Evolutionary conservation across 2,329 filamentous ascomycete species (phyloP).

Genomic region (Neospermospora avenae): DNA sequence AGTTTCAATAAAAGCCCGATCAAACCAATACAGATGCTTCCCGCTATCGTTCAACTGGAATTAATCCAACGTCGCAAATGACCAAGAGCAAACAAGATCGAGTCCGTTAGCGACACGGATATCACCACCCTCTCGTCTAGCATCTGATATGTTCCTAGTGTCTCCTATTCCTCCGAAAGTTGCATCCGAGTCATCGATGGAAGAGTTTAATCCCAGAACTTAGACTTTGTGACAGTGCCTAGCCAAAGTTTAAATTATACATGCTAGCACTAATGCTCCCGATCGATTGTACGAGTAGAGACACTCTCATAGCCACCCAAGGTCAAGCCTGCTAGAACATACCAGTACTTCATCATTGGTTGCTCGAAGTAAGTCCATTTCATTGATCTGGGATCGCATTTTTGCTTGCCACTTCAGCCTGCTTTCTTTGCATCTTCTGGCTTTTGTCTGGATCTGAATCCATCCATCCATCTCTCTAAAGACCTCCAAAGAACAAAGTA

Average conservation of each 20-base stretch:
- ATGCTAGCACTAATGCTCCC: slow-evolving; percentile 6
- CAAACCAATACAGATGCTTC: too few species aligned
- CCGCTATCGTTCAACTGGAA: too few species aligned
- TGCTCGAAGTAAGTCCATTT: neutral
- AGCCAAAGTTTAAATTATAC: slow-evolving; percentile 12
- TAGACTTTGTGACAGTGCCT: slow-evolving; percentile 18
- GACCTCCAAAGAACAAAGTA: neutral
- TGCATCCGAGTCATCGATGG: neutral
- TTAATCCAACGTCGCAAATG: too few species aligned
- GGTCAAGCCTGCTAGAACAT: neutral
- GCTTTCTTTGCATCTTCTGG: neutral
- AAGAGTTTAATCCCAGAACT: neutral
- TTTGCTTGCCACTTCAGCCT: slow-evolving; percentile 4
- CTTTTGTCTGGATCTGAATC: neutral
- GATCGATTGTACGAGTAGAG: slow-evolving; percentile 9
- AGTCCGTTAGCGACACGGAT: neutral
- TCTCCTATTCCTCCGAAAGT: neutral
- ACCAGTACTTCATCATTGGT: neutral
- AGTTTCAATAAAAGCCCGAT: too few species aligned
- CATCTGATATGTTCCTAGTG: neutral
- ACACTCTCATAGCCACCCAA: neutral
- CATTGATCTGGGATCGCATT: slow-evolving; percentile 6
- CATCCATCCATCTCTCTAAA: neutral
- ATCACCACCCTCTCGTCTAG: neutral
- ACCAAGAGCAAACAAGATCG: neutral